phyloP scores from a whole-genome alignment of 495 filamentous ascomycete species.

The Umbilicaria muhlenbergii region DNA sequence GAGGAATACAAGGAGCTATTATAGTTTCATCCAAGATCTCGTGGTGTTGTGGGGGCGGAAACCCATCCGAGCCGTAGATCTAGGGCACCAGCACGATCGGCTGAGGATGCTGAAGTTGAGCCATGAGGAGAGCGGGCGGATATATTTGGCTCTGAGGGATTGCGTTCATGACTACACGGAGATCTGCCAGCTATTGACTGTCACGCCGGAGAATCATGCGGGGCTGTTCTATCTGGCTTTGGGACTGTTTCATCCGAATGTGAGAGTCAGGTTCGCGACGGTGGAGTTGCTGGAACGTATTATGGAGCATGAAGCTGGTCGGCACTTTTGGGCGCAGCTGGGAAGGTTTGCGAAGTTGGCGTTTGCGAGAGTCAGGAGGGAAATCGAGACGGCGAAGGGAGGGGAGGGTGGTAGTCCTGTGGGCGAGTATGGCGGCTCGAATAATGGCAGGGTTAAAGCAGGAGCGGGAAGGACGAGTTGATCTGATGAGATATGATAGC shows the following conservation, averaged over 20 bases:
- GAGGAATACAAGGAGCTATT: slow-evolving; percentile 88
- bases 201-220: slow-evolving; percentile 72
- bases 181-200: slow-evolving; percentile 73
- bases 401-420: slow-evolving; percentile 2
- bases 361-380: slow-evolving; percentile 24
- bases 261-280: slow-evolving; percentile 58
- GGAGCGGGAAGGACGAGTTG: not conserved
- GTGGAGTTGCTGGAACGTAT: slow-evolving; percentile 75
- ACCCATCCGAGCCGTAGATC: slow-evolving; percentile 69
- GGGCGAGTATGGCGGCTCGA: slow-evolving; percentile 2
- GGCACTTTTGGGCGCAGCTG: slow-evolving; percentile 80
- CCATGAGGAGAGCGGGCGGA: slow-evolving; percentile 51
- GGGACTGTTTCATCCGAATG: slow-evolving; percentile 83
- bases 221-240: slow-evolving; percentile 86
- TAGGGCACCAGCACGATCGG: slow-evolving; percentile 84
- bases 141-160: slow-evolving; percentile 67
- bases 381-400: slow-evolving; percentile 6
- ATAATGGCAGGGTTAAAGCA: slow-evolving; percentile 7
- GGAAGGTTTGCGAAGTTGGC: slow-evolving; percentile 79
- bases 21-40: slow-evolving; percentile 78
- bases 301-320: slow-evolving; percentile 70
- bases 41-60: slow-evolving; percentile 39
- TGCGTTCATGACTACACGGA: slow-evolving; percentile 71
- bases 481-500: too few relatives aligned
- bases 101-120: slow-evolving; percentile 63